Evolutionary conservation across 805 yeast species (phyloP).

Genomic region (Zygosaccharomyces lentus): DNA sequence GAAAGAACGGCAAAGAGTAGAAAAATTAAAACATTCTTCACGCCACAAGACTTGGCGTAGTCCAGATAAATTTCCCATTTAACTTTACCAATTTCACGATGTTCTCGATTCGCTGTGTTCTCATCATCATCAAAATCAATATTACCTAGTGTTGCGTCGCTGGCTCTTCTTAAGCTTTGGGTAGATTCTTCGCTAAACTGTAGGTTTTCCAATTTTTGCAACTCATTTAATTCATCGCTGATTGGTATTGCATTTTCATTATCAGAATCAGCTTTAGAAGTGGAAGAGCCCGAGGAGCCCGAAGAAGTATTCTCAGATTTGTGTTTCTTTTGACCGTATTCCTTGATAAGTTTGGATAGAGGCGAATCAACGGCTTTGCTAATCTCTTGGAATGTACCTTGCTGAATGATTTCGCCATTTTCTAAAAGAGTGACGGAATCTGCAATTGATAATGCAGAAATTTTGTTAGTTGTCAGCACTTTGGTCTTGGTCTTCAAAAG

Average conservation of each 20-base stretch:
- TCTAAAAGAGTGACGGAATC: slow-evolving; percentile 62
- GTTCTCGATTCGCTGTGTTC: slow-evolving; percentile 51
- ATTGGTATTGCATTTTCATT: slow-evolving; percentile 27
- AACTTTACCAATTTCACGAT: slow-evolving; percentile 88
- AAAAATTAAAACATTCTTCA: slow-evolving; percentile 56
- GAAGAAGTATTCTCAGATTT: slow-evolving; percentile 13
- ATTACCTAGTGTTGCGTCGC: slow-evolving; percentile 39
- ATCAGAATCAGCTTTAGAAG: slow-evolving; percentile 7
- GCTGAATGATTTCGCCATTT: slow-evolving; percentile 64
- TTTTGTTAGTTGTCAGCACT: slow-evolving; percentile 80
- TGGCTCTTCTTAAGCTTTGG: slow-evolving; percentile 57
- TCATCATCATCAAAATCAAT: slow-evolving; percentile 38
- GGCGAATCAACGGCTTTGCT: slow-evolving; percentile 42
- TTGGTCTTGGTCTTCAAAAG: slow-evolving; percentile 68
- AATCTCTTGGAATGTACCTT: slow-evolving; percentile 56
- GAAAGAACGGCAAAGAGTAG: slow-evolving; percentile 52
- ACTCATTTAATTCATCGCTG: slow-evolving; percentile 31
- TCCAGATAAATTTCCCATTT: slow-evolving; percentile 78
- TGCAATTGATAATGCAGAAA: slow-evolving; percentile 76
- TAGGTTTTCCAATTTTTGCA: slow-evolving; percentile 26
- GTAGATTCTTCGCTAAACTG: slow-evolving; percentile 33
- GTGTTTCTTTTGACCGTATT: slow-evolving; percentile 52
- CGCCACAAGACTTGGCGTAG: slow-evolving; percentile 86
- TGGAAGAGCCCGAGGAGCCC: slow-evolving; percentile 16
- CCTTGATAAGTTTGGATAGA: slow-evolving; percentile 52